Percentiles rank a stretch among this genome's conserved stretches.
These are phyloP conservation scores for Pulicaria dysenterica DNA, from an alignment of 129 eudicot species.

Conservation along the genomic window DNA sequence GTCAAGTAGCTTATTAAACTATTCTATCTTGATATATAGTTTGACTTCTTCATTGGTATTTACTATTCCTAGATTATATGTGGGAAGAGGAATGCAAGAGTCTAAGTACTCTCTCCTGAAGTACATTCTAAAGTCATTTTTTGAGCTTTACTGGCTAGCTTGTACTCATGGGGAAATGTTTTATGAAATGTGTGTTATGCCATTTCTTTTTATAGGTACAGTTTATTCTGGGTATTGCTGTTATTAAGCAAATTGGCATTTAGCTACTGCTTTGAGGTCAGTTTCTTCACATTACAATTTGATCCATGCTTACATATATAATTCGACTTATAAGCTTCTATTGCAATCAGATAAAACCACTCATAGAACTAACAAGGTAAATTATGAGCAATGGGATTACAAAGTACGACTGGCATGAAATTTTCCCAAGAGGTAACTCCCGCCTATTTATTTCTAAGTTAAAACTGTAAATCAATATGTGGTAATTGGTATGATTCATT, in stretches of 20 bases:
- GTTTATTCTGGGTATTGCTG: constrained; percentile 80
- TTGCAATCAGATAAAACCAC: constrained; percentile 85
- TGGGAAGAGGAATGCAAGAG: constrained; percentile 99
- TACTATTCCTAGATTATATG: constrained; percentile 66
- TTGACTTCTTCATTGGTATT: constrained; percentile 21
- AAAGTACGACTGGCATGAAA: constrained; percentile 82
- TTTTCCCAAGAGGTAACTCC: constrained; percentile 78
- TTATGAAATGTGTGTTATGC: constrained; percentile 22
- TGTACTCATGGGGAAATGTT: constrained; percentile 1
- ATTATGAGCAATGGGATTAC: constrained; percentile 71
- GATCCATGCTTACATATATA: neutral
- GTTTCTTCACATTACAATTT: neutral
- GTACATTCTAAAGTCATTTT: constrained; percentile 44
- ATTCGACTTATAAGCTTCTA: constrained; percentile 17
- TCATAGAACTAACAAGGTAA: constrained; percentile 79
- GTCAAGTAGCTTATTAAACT: neutral
- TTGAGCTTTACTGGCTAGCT: constrained; percentile 15
- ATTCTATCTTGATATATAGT: constrained; percentile 7
- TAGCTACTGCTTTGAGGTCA: constrained; percentile 93
- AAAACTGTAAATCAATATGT: neutral
- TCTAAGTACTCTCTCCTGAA: constrained; percentile 72
- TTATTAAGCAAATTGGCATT: constrained; percentile 80
- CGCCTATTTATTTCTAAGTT: neutral
- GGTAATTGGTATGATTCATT: constrained; percentile 16
- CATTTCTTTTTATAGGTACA: constrained; percentile 57